These are phyloP conservation scores for Thelonectria olida DNA, from an alignment of 2,329 filamentous ascomycete genomes.

Conservation along the genomic window DNA sequence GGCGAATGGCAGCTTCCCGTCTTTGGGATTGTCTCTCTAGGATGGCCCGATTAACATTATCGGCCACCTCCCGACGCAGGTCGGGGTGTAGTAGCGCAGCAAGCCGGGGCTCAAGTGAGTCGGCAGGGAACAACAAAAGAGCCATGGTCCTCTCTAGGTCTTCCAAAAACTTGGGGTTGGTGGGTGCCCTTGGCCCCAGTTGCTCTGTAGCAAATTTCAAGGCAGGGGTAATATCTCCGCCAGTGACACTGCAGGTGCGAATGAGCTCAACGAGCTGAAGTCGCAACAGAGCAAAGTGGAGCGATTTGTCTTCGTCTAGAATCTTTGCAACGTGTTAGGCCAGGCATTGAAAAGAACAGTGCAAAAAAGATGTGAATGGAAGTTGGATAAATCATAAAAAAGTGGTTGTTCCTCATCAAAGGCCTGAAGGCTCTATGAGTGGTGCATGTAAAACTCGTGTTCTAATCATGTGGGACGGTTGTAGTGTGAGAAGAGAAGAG, in stretches of 20 bases:
- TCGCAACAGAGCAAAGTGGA: conserved; percentile 90
- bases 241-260: conserved; percentile 72
- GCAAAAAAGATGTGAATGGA: conserved; percentile 8
- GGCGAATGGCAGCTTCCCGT: conserved; percentile 82
- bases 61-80: conserved; percentile 84
- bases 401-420: conserved; percentile 89
- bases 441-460: conserved; percentile 95
- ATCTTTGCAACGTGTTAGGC: conserved; percentile 67
- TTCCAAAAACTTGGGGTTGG: conserved; percentile 80
- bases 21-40: conserved; percentile 76
- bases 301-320: conserved; percentile 79
- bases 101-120: conserved; percentile 79
- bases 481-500: conserved; percentile 14
- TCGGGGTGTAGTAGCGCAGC: conserved; percentile 80
- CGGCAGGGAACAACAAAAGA: conserved; percentile 86
- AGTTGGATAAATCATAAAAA: conserved; percentile 50
- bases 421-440: conserved; percentile 92
- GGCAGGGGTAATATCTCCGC: conserved; percentile 80
- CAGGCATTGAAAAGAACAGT: background rate
- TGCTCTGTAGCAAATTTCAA: conserved; percentile 88
- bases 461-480: conserved; percentile 81
- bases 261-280: conserved; percentile 96
- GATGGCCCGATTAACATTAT: conserved; percentile 89
- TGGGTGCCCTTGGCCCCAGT: conserved; percentile 86
- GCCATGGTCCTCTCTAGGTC: conserved; percentile 95